Evolutionary conservation across 805 yeast genomes (phyloP), one percentile per base, ranked within the genome.

Genomic region (Candida tibetensis): DNA sequence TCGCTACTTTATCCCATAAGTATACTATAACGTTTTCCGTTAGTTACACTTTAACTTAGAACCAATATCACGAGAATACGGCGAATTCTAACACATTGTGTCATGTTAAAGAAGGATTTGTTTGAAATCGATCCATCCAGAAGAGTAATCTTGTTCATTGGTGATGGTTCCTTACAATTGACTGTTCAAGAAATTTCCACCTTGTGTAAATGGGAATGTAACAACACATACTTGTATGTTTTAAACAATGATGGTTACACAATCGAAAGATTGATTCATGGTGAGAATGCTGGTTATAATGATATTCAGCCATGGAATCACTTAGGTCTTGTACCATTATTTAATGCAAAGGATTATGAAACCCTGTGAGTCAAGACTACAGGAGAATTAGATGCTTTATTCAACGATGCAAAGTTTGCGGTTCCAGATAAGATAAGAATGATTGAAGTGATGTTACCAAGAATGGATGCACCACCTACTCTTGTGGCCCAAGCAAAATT

Each of bases 401-500:
- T 51, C 39, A 32, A 28, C 27, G 44, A 47, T 27, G 29, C 38
- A 22, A 40, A 36, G n/a, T 51, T 51, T 25, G 42, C 42, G 16
- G 23, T 37, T 31, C 40, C 42, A 17, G 37, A 37, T 40, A 49
- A 42, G 46, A 49, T 51, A 32, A 31, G 55, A 23, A 37, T 51
- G 48, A 41, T 51, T 12, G 55, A 51, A 43, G 45, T 49, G 22
- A 44, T 51, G 49, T 45, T 51, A 36, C 45, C 46, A 23, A 40
- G 37, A 27, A 40, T 49, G 54, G 55, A 51, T 35, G 55, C 55
- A n/a, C 52, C 54, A 23, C 32, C 33, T 35, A 51, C 46, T 36
- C 33, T 49, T 13, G 46, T 49, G 21, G 55, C 56, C 27, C 69
- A 64, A 46, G 68, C 67, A 15, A 62, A 60, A 47, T 52, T 59